Percentiles rank a stretch among this genome's conserved stretches.
Conservation (phyloP, 2,329 filamentous ascomycete species). For the Aspergillus pseudotamarii region DNA sequence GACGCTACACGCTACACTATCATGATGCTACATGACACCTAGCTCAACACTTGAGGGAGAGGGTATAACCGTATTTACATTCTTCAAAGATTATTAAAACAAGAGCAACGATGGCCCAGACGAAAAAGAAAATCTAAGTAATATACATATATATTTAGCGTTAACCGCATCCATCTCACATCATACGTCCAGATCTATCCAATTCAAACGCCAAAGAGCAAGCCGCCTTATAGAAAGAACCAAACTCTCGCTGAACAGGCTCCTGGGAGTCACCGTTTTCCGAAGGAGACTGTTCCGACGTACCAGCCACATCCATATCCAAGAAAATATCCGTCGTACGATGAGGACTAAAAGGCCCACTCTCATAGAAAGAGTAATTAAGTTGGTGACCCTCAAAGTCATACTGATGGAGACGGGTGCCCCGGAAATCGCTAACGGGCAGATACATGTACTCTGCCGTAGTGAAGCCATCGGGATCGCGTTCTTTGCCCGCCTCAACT, state of each 20-base stretch:
- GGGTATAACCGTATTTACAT: constrained; percentile 7
- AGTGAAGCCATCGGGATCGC: constrained; percentile 17
- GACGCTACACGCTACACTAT: no score
- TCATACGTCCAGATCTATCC: constrained; percentile 21
- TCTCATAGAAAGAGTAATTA: constrained; percentile 35
- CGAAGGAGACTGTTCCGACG: neutral
- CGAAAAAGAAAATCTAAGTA: neutral
- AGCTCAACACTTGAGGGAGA: neutral
- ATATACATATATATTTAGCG: constrained; percentile 8
- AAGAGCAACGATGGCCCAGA: neutral
- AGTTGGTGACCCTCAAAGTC: constrained; percentile 36
- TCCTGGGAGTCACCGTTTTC: constrained; percentile 5
- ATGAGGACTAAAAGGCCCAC: constrained; percentile 34
- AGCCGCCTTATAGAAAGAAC: constrained; percentile 39
- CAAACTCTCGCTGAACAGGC: constrained; percentile 30
- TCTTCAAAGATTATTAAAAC: constrained; percentile 10
- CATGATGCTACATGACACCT: neutral
- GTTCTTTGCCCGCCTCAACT: neutral
- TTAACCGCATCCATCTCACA: constrained; percentile 4
- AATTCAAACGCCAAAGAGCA: constrained; percentile 43
- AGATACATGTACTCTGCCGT: constrained; percentile 40
- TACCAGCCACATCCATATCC: constrained; percentile 27
- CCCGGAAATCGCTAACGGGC: constrained; percentile 32
- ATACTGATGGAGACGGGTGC: constrained; percentile 33
- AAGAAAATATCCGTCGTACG: constrained; percentile 36